Evolutionary conservation across 805 yeast species (phyloP).

Genomic region (Saccharomycopsis fermentans): DNA sequence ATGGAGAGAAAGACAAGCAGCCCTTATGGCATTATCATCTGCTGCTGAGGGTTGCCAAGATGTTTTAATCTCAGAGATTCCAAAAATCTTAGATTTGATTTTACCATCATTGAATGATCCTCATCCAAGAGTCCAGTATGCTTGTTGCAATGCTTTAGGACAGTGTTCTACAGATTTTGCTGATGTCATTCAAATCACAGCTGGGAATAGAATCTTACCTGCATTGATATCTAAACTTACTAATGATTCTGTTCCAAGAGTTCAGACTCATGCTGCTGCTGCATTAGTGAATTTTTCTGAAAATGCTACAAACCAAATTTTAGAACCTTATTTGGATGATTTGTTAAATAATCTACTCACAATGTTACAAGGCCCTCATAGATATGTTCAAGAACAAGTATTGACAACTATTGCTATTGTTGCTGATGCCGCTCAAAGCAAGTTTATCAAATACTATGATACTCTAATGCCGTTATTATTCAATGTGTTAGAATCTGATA

Average conservation of each 20-base stretch:
- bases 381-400: conserved; percentile 95
- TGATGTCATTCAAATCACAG: conserved; percentile 70
- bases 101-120: conserved; percentile 76
- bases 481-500: conserved; percentile 67
- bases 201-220: conserved; percentile 74
- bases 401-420: conserved; percentile 92
- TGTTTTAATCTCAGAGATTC: conserved; percentile 71
- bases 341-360: conserved; percentile 64
- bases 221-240: conserved; percentile 77
- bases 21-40: conserved; percentile 90
- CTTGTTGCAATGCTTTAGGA: conserved; percentile 93
- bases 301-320: conserved; percentile 73
- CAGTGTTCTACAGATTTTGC: conserved; percentile 97
- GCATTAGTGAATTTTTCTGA: conserved; percentile 94
- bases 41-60: conserved; percentile 98
- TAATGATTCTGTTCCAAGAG: conserved; percentile 70
- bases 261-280: conserved; percentile 97
- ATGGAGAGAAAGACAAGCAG: conserved; percentile 96
- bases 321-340: conserved; percentile 89
- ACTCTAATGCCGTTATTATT: conserved; percentile 85
- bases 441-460: conserved; percentile 85
- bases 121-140: conserved; percentile 93
- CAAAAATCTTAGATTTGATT: conserved; percentile 72
- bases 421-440: conserved; percentile 90
- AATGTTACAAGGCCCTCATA: conserved; percentile 72